phyloP scores from a whole-genome alignment of 2,329 filamentous ascomycete genomes.

The Alternaria rosae region DNA sequence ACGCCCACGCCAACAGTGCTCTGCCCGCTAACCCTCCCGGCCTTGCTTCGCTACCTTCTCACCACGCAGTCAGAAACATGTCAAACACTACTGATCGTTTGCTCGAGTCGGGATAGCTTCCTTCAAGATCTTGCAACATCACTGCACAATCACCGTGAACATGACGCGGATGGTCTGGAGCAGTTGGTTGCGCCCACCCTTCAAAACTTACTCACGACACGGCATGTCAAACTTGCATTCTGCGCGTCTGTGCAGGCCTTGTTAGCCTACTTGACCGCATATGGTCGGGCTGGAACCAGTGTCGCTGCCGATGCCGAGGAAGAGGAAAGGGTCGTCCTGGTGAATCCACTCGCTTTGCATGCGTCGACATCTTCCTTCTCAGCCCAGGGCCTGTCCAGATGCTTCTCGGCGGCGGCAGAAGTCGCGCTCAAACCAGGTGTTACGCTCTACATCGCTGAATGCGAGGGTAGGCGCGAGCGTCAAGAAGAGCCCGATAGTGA shows the following conservation, averaged over 20 bases:
- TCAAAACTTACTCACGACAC: constrained; percentile 71
- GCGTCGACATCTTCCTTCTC: constrained; percentile 76
- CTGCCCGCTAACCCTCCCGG: constrained; percentile 49
- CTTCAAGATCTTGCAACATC: constrained; percentile 64
- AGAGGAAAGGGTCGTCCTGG: constrained; percentile 62
- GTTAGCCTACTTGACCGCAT: constrained; percentile 73
- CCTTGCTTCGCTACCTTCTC: constrained; percentile 71
- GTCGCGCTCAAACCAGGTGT: constrained; percentile 54
- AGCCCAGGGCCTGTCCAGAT: constrained; percentile 72
- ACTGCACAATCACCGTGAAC: constrained; percentile 41
- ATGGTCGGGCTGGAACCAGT: constrained; percentile 18
- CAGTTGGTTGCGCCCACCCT: constrained; percentile 70
- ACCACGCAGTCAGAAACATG: constrained; percentile 56
- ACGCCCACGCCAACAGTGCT: constrained; percentile 47
- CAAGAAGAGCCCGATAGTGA: constrained; percentile 65
- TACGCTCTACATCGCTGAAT: constrained; percentile 55
- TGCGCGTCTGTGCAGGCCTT: constrained; percentile 78
- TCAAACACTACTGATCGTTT: constrained; percentile 74
- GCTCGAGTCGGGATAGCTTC: constrained; percentile 71
- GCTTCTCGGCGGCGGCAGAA: constrained; percentile 69
- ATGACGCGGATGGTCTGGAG: constrained; percentile 19
- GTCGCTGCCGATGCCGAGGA: constrained; percentile 12
- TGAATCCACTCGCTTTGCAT: constrained; percentile 72
- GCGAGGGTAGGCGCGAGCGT: constrained; percentile 20
- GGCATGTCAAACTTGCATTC: constrained; percentile 75